Evolutionary conservation across 1,284 basidiomycete species (phyloP), one percentile per base, ranked within the genome.

Genomic region (Hemileia vastatrix): DNA sequence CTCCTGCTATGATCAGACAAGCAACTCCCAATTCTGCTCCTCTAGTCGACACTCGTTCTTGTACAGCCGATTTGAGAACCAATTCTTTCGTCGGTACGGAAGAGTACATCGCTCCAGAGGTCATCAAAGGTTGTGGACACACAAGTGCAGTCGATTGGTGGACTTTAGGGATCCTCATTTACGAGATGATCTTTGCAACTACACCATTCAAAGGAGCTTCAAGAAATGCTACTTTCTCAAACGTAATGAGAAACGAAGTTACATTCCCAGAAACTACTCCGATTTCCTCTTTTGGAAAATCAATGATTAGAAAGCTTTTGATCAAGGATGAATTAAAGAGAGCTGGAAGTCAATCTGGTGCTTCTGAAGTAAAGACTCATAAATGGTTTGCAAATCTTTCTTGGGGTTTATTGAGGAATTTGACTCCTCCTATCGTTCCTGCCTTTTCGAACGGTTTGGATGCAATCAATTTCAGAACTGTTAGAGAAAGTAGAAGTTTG

Each of bases 401-500:
- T 18, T 75, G 73, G 73, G 73, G 73, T 19, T 64, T 75, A 36
- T 56, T 75, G 52, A 67, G 73, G 9, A 75, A n/a, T 68, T 65
- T 67, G 49, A 68, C 67, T 6, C 67, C 67, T 59, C 76, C 92
- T 84, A 94, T 94, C 72, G 81, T 91, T 33, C 91, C 90, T 44
- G 82, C 85, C 51, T 82, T 82, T 67, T 87, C 87, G 53, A 90
- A 88, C 71, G 90, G 87, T 19, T 64, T 69, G 40, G 91, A 94
- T 73, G 86, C 88, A 27, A 84, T 87, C 76, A 94, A 95, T 79
- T 95, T 93, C 80, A 85, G 92, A 54, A 83, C 86, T 62, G 80
- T 96, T 72, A 86, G 90, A 68, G 94, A 97, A 78, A 89, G 87
- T 51, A 84, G 85, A 67, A 91, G 88, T 66, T 80, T 96, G 71